Evolutionary conservation across 2,329 filamentous ascomycete genomes (phyloP).

Genomic region (Ceratocystis cacaofunesta): DNA sequence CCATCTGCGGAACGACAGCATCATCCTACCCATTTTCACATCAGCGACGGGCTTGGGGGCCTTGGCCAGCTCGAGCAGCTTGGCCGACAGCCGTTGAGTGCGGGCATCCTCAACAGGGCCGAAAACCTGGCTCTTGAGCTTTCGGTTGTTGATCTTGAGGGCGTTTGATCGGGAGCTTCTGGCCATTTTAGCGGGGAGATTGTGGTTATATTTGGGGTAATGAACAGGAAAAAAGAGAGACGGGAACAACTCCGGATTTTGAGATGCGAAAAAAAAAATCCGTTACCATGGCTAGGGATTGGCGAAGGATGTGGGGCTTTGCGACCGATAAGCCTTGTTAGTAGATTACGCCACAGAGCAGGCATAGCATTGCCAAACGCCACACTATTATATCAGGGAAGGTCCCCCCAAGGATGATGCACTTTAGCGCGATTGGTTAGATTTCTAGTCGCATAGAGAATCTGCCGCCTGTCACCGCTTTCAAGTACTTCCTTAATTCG

Average conservation of each 20-base stretch:
- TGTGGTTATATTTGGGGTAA: slow-evolving; percentile 15
- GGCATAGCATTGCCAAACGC: not conserved
- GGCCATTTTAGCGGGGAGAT: slow-evolving; percentile 47
- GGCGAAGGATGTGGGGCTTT: slow-evolving; percentile 13
- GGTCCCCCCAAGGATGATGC: no score
- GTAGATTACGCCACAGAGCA: slow-evolving; percentile 1
- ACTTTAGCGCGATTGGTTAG: no score
- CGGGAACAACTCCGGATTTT: not conserved
- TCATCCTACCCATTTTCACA: slow-evolving; percentile 31
- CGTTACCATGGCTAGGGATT: slow-evolving; percentile 12
- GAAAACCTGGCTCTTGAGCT: slow-evolving; percentile 68
- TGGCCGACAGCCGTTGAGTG: slow-evolving; percentile 69
- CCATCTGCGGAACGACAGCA: not conserved
- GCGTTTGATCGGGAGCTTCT: slow-evolving; percentile 70
- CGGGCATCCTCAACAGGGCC: slow-evolving; percentile 67
- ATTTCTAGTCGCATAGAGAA: slow-evolving; percentile 4
- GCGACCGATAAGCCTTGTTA: slow-evolving; percentile 11
- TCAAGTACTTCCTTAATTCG: slow-evolving; percentile 2
- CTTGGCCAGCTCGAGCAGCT: slow-evolving; percentile 64
- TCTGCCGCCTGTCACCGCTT: slow-evolving; percentile 5
- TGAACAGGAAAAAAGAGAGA: not conserved
- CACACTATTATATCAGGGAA: not conserved
- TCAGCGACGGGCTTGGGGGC: slow-evolving; percentile 53
- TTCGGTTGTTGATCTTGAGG: slow-evolving; percentile 69
- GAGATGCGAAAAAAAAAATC: slow-evolving; percentile 21